phyloP scores from a whole-genome alignment of 768 basidiomycete genomes.

The Dentipellis sp. region DNA sequence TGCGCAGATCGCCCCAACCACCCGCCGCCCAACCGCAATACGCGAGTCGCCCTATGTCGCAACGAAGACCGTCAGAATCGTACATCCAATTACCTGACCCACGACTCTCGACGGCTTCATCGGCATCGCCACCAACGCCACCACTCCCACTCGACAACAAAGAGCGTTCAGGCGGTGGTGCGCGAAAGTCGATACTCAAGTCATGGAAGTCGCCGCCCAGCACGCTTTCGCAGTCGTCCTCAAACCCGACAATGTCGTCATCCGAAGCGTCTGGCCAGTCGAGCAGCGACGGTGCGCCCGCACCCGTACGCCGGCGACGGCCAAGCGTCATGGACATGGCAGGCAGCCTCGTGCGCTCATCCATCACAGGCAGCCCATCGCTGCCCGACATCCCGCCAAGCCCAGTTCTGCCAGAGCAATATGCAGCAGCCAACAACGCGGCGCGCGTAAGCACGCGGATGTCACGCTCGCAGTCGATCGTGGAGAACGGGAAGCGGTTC shows the following conservation, averaged over 20 bases:
- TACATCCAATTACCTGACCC: background rate
- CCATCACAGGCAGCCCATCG: conserved; percentile 22
- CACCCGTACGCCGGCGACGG: conserved; percentile 29
- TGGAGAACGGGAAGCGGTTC: background rate
- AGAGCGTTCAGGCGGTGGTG: conserved; percentile 25
- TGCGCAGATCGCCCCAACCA: conserved; percentile 16
- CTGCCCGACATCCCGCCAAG: conserved; percentile 50
- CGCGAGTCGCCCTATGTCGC: background rate
- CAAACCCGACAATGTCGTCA: conserved; percentile 20
- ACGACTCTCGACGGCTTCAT: background rate
- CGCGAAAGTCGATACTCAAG: conserved; percentile 68
- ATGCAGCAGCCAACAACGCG: conserved; percentile 8
- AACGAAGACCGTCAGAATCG: conserved; percentile 18
- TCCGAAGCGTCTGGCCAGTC: conserved; percentile 20
- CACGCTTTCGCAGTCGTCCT: conserved; percentile 13
- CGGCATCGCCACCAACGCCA: conserved; percentile 11
- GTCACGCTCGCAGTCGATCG: background rate
- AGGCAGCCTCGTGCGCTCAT: conserved; percentile 15
- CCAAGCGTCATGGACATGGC: conserved; percentile 35
- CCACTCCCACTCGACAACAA: conserved; percentile 30
- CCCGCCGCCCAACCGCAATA: conserved; percentile 7
- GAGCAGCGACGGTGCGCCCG: conserved; percentile 29
- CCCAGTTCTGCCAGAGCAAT: conserved; percentile 44
- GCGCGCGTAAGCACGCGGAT: background rate
- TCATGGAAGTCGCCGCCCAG: conserved; percentile 44